phyloP scores from a whole-genome alignment of 169 alveolate genomes.

The Eimeria sp. region DNA sequence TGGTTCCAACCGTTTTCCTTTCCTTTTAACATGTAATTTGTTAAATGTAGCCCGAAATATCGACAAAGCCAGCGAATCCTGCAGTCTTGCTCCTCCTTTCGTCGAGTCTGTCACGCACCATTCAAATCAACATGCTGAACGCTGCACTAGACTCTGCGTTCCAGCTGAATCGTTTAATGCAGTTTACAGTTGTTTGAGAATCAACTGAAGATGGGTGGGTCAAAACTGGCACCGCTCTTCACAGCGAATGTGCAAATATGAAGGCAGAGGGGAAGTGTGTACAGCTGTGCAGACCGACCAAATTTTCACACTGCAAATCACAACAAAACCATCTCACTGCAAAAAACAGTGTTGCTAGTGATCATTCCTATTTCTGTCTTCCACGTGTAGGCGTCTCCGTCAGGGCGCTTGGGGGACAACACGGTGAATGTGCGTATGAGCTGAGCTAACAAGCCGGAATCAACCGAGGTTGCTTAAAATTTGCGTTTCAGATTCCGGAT shows the following conservation, averaged over 20 bases:
- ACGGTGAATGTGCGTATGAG: neutral
- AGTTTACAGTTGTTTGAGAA: neutral
- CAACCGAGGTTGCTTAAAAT: neutral
- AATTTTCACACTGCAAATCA: too few species aligned
- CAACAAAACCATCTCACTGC: too few species aligned
- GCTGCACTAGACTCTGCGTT: neutral
- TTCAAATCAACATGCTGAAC: neutral
- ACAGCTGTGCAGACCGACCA: too few species aligned
- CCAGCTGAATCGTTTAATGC: neutral
- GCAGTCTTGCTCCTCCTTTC: neutral
- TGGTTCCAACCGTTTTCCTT: neutral
- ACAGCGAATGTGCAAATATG: neutral
- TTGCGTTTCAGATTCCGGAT: neutral
- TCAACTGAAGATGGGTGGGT: constrained; percentile 11
- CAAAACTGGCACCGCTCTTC: neutral
- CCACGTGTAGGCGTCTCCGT: neutral
- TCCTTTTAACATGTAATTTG: too few species aligned
- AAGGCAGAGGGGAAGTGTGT: too few species aligned
- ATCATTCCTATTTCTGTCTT: too few species aligned
- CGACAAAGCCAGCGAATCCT: too few species aligned
- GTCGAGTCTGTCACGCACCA: neutral
- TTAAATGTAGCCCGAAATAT: too few species aligned
- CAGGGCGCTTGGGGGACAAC: neutral
- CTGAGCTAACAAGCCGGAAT: neutral
- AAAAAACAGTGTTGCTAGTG: too few species aligned